phyloP scores from a whole-genome alignment of 441 rosid species.

The Eutrema salsugineum region DNA sequence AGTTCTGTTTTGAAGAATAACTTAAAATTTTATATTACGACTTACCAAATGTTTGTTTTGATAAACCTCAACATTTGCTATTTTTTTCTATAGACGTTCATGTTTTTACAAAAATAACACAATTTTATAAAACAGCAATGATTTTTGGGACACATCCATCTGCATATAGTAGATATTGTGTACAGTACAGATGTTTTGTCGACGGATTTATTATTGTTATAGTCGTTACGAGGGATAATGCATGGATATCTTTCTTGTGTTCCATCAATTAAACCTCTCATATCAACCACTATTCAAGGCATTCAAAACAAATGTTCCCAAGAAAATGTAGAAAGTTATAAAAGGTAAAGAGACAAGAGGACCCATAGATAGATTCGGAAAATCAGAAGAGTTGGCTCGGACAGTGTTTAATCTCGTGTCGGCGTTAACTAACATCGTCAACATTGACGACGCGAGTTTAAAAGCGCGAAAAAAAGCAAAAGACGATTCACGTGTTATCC shows the following conservation, averaged over 20 bases:
- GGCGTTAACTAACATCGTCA: constrained; percentile 25
- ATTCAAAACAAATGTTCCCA: neutral
- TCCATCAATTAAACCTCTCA: neutral
- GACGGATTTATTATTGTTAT: neutral
- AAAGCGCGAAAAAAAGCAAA: constrained; percentile 14
- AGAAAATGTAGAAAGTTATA: neutral
- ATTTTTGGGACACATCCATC: neutral
- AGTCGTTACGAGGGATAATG: neutral
- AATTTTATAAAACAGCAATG: neutral
- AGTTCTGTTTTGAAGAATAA: neutral
- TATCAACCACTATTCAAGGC: neutral
- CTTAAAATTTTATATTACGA: neutral
- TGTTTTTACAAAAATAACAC: neutral
- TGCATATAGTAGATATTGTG: neutral
- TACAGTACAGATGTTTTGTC: neutral
- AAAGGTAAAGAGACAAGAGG: constrained; percentile 5
- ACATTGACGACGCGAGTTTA: constrained; percentile 20
- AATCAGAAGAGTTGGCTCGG: constrained; percentile 4
- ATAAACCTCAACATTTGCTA: neutral
- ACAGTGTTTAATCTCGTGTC: constrained; percentile 13
- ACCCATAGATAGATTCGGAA: constrained; percentile 11
- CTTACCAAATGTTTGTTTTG: neutral
- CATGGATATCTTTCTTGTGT: neutral
- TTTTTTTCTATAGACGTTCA: neutral
- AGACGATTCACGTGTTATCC: constrained; percentile 23